Evolutionary conservation across 768 basidiomycete genomes (phyloP), one percentile per base, ranked within the genome.

Genomic region (Mycena olivaceomarginata): DNA sequence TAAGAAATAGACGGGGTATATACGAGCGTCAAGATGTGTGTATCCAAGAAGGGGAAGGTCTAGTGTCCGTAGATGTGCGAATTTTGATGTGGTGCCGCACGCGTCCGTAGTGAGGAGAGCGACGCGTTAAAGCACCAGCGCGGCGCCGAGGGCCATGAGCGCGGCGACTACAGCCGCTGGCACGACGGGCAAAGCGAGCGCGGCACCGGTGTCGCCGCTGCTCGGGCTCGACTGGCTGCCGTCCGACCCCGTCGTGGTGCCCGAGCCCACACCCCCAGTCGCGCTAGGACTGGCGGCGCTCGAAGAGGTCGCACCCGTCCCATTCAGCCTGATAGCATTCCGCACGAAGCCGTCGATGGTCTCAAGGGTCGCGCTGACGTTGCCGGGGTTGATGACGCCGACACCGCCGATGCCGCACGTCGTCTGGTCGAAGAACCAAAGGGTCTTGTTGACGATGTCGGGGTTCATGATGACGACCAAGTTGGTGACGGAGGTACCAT

Each of bases 371-470:
- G 85, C 85, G 62, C 85, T 87, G 31, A 86, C 87, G 37, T 83
- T 84, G 76, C 93, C 91, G 73, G 87, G 79, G 79, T 94, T 93
- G 79, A 94, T 91, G 12, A 84, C 93, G 53, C 93, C 93, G 59
- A 93, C 92, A 43, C 91, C 92, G 67, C 92, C 93, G 67, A 86
- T 76, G 4, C 85, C 87, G 82, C 93, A 94, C 9, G 89, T 89
- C 77, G 88, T 88, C 75, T 78, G 81, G 84, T 94, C 93, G 82
- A 85, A 94, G 82, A 92, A 93, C 92, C 92, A 94, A 64, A 92
- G 85, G 22, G 92, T 90, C 13, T 76, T 79, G 72, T 86, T 87
- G 75, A 82, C 85, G 73, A 89, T 85, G 69, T 90, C 83, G 12
- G 81, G 72, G 59, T 81, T 80, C 80, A 94, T 87, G 22, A 89